Conservation (phyloP, 2,329 filamentous ascomycete genomes). For the Epichloe sibirici region DNA sequence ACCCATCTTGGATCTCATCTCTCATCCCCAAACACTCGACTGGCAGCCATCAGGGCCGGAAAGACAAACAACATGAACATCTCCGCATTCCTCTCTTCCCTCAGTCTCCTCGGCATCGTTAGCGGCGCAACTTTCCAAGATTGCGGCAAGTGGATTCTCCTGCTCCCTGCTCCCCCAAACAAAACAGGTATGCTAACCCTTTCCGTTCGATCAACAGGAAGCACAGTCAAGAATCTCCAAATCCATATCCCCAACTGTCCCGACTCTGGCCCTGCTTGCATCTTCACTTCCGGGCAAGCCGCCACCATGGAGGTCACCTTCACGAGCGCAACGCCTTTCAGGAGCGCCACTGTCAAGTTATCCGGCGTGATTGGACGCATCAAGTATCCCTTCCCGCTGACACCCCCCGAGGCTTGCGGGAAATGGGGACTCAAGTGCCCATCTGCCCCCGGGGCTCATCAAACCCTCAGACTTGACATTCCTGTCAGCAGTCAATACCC, state of each 20-base stretch:
- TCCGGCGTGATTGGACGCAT: background rate
- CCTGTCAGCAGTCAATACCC: background rate
- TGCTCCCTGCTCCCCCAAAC: background rate
- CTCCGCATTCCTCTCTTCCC: background rate
- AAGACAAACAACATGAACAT: background rate
- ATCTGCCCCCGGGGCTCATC: background rate
- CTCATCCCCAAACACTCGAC: too few relatives aligned
- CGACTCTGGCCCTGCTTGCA: background rate
- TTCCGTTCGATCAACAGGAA: background rate
- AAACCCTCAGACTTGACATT: background rate
- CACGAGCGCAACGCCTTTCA: background rate
- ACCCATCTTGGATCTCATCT: too few relatives aligned
- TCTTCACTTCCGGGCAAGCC: background rate
- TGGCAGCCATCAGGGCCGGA: too few relatives aligned
- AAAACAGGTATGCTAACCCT: background rate
- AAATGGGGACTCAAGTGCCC: constrained; percentile 5
- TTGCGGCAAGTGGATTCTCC: background rate
- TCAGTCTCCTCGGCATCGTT: background rate
- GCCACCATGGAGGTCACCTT: constrained; percentile 3
- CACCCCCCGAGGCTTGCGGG: background rate
- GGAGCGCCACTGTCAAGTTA: background rate
- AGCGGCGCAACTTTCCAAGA: background rate
- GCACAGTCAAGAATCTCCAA: constrained; percentile 1
- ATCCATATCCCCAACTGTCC: constrained; percentile 6
- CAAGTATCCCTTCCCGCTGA: background rate